Percentiles rank a stretch among this genome's conserved stretches.
phyloP scores from a whole-genome alignment of 257 asterid species.

The Ehretia macrophylla region DNA sequence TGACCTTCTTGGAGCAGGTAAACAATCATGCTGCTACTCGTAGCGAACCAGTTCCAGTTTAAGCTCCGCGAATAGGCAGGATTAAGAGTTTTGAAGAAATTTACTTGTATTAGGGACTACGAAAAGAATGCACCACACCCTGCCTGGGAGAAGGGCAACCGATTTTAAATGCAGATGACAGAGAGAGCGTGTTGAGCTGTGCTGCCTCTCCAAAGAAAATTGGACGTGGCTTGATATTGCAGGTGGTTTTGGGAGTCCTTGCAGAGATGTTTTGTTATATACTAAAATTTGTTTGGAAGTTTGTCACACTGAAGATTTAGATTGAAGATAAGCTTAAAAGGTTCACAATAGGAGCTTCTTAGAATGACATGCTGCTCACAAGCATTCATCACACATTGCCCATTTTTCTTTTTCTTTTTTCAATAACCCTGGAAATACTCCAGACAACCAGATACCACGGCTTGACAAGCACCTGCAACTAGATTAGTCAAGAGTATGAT shows the following conservation, averaged over 20 bases:
- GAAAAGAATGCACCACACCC: background rate
- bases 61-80: background rate
- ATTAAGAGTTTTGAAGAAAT: constrained; percentile 1
- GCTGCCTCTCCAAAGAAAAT: background rate
- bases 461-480: too few species aligned
- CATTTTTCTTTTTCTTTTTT: too few species aligned
- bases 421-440: too few species aligned
- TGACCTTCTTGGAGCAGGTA: constrained; percentile 21
- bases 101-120: background rate
- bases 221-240: background rate
- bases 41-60: constrained; percentile 26
- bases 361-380: background rate
- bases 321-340: too few species aligned
- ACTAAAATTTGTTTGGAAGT: background rate
- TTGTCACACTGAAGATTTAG: background rate
- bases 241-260: background rate
- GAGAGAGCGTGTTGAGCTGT: background rate
- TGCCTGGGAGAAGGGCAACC: too few species aligned
- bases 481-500: too few species aligned
- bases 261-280: background rate
- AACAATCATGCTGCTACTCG: constrained; percentile 12
- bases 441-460: too few species aligned
- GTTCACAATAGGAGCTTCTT: background rate
- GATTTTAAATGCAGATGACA: background rate
- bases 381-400: too few species aligned